phyloP scores from a whole-genome alignment of 352 stramenopile species.

The Halophytophthora batemanensis region DNA sequence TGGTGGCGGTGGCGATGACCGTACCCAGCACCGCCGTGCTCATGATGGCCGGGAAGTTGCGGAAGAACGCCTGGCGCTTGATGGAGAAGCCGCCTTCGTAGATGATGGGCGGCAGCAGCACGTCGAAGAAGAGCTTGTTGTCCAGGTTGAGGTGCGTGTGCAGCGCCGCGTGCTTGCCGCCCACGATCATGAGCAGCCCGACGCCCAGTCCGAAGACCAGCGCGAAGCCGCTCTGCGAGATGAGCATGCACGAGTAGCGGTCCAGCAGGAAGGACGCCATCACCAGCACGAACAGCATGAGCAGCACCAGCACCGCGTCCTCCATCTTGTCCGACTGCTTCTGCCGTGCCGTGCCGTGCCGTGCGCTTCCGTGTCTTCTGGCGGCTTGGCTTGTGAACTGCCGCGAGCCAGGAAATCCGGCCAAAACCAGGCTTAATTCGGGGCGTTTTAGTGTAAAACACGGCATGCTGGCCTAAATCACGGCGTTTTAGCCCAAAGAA shows the following conservation, averaged over 20 bases:
- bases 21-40: constrained; percentile 79
- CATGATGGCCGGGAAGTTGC: constrained; percentile 86
- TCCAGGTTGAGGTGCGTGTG: constrained; percentile 81
- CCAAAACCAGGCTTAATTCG: too few relatives aligned
- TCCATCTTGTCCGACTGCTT: constrained; percentile 46
- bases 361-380: constrained; percentile 4
- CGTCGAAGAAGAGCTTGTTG: constrained; percentile 88
- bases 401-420: too few relatives aligned
- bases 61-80: constrained; percentile 82
- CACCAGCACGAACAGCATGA: constrained; percentile 86
- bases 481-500: too few relatives aligned
- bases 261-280: constrained; percentile 87
- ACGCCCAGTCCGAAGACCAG: constrained; percentile 77
- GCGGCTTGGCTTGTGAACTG: constrained; percentile 7
- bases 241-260: constrained; percentile 79
- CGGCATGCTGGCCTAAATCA: too few relatives aligned
- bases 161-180: constrained; percentile 58
- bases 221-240: constrained; percentile 85
- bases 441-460: too few relatives aligned
- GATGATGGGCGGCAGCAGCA: constrained; percentile 84
- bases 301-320: constrained; percentile 76
- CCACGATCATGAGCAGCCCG: constrained; percentile 66
- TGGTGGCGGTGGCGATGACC: constrained; percentile 74
- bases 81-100: constrained; percentile 86
- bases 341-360: constrained; percentile 23